Evolutionary conservation across 2,329 filamentous ascomycete species (phyloP).

Genomic region (Fusarium citri): DNA sequence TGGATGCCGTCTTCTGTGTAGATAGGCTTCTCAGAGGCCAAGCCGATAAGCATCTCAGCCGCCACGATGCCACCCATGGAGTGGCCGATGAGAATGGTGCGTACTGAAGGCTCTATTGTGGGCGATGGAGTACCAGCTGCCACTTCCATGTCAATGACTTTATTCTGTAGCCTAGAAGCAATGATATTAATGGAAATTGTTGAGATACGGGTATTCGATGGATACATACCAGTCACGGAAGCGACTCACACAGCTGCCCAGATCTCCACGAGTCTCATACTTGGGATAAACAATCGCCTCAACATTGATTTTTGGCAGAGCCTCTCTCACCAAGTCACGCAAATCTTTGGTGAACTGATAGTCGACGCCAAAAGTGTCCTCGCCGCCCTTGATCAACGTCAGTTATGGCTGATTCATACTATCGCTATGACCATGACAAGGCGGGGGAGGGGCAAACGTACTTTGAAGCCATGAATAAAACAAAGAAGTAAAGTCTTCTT

Average conservation of each 20-base stretch:
- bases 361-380: slow-evolving; percentile 77
- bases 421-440: not conserved
- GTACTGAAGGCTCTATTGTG: slow-evolving; percentile 86
- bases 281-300: slow-evolving; percentile 79
- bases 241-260: slow-evolving; percentile 75
- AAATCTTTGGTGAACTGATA: slow-evolving; percentile 79
- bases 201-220: not conserved
- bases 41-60: slow-evolving; percentile 83
- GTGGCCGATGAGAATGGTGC: slow-evolving; percentile 84
- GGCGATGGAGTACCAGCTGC: slow-evolving; percentile 82
- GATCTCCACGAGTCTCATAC: slow-evolving; percentile 84
- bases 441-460: slow-evolving; percentile 47
- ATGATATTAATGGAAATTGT: not conserved
- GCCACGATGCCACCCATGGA: slow-evolving; percentile 96
- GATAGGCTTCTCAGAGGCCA: slow-evolving; percentile 69
- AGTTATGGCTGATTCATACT: slow-evolving; percentile 9
- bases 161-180: slow-evolving; percentile 78
- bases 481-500: slow-evolving; percentile 84
- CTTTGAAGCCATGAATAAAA: slow-evolving; percentile 92
- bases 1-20: slow-evolving; percentile 58
- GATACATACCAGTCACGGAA: slow-evolving; percentile 78
- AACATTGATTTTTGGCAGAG: slow-evolving; percentile 76
- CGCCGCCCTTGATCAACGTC: slow-evolving; percentile 69
- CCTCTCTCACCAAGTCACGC: slow-evolving; percentile 69
- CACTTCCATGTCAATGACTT: slow-evolving; percentile 95